Evolutionary conservation across 352 stramenopile genomes (phyloP), one percentile per base, ranked within the genome.

Genomic region (Phytophthora parvispora): DNA sequence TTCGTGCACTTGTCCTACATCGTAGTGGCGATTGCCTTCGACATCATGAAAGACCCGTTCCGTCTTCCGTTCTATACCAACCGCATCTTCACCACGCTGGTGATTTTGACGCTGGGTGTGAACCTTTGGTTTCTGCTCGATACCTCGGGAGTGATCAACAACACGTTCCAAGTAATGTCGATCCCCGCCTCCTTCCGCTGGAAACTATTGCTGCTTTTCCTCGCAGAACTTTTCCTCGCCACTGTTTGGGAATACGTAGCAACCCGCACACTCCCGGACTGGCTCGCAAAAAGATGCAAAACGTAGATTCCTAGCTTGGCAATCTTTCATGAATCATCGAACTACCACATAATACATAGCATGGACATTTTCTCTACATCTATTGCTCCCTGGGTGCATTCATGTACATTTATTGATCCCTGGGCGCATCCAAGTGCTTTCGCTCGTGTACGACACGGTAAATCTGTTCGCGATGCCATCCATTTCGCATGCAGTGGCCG

Each of bases 1-100:
- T 92, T 86, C 55, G 76, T 75, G 9, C 84, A 90, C 57, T 34
- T 89, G 66, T 66, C 72, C 16, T 92, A 88, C 59, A 71, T 86
- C 32, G 73, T 72, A 6, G 78, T 92, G 18, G 81, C 81, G 1
- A 72, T 80, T 0, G 84, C 81, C 12, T 88, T 92, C 59, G 83
- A 90, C 53, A 49, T 87, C 43, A n/a, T 72, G 13, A 78, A 84
- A 38, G 81, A 89, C 58, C 61, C 69, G 0, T 92, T 86, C 60
- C 81, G 81, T 36, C 67, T 77, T 24, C 69, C 55, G 9, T 77
- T 88, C 50, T 88, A 82, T 68, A 85, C 72, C 13, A 84, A 89
- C 55, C 59, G 50, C 32, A 59, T 69, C n/a, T 87, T 76, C 60
- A 73, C 78, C 16, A 40, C 31, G 6, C 50, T 80, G 45, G 69